Percentiles rank a stretch among this genome's conserved stretches.
phyloP scores from a whole-genome alignment of 805 yeast genomes.

The Wickerhamiella australiensis region DNA sequence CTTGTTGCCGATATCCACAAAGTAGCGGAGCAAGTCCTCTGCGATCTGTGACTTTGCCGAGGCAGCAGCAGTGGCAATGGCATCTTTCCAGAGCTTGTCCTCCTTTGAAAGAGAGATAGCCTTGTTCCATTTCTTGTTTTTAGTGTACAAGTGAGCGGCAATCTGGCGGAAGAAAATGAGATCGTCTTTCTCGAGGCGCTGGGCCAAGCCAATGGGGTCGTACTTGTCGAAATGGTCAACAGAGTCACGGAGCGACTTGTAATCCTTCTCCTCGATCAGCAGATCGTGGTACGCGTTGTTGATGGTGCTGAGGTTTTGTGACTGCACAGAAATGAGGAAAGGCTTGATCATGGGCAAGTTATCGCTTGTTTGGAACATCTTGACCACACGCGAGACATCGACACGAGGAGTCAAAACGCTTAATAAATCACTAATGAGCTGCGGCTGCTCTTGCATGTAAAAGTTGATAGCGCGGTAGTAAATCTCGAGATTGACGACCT shows the following conservation, averaged over 20 bases:
- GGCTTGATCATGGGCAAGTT: constrained; percentile 94
- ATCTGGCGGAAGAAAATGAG: constrained; percentile 89
- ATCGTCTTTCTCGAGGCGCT: constrained; percentile 82
- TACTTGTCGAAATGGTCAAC: constrained; percentile 85
- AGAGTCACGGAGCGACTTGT: constrained; percentile 74
- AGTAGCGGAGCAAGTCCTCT: constrained; percentile 76
- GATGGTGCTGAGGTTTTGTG: constrained; percentile 79
- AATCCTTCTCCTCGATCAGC: constrained; percentile 91
- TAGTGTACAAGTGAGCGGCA: constrained; percentile 86
- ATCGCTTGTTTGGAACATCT: constrained; percentile 89
- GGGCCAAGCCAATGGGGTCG: constrained; percentile 85
- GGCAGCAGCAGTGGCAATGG: constrained; percentile 79
- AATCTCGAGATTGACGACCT: constrained; percentile 90
- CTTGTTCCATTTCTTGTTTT: constrained; percentile 87
- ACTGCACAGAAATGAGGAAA: constrained; percentile 81
- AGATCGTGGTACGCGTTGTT: constrained; percentile 92
- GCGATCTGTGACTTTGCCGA: constrained; percentile 72
- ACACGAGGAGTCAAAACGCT: constrained; percentile 76
- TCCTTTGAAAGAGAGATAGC: constrained; percentile 77
- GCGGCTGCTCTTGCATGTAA: constrained; percentile 85
- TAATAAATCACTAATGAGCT: constrained; percentile 74
- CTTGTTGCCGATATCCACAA: constrained; percentile 92
- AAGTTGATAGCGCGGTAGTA: constrained; percentile 95
- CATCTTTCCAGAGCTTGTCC: constrained; percentile 90
- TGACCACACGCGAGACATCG: constrained; percentile 88